phyloP scores from a whole-genome alignment of 352 stramenopile genomes.

The Chrysophaeum taylorii region DNA sequence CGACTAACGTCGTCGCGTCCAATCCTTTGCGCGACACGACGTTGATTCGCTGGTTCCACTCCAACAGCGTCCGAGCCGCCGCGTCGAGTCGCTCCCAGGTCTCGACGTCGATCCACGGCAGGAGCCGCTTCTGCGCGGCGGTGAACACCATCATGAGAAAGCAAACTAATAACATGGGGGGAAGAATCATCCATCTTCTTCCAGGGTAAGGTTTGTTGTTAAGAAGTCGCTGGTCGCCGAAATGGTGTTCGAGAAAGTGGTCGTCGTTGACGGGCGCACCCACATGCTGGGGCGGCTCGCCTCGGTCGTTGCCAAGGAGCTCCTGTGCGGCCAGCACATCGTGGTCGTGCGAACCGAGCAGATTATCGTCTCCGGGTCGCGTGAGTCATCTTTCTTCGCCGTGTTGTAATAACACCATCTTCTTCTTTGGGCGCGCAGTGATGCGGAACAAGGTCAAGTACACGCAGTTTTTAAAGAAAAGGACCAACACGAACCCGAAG shows the following conservation, averaged over 20 bases:
- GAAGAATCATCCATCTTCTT: no score
- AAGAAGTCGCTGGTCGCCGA: no score
- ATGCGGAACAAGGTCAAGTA: slow-evolving; percentile 79
- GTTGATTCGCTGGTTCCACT: slow-evolving; percentile 55
- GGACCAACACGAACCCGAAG: slow-evolving; percentile 93
- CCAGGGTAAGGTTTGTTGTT: no score
- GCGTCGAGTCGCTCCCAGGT: slow-evolving; percentile 14
- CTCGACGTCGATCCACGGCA: neutral
- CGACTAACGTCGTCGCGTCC: slow-evolving; percentile 38
- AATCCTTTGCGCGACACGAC: slow-evolving; percentile 49
- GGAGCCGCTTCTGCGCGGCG: no score
- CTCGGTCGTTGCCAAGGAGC: slow-evolving; percentile 97
- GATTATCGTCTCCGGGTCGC: slow-evolving; percentile 94
- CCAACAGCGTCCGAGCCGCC: slow-evolving; percentile 15
- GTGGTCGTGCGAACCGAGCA: slow-evolving; percentile 95
- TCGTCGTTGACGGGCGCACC: slow-evolving; percentile 95
- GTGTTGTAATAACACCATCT: neutral
- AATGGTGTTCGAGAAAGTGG: slow-evolving; percentile 77
- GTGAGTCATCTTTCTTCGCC: no score
- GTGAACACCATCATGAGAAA: no score
- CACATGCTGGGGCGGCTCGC: slow-evolving; percentile 95
- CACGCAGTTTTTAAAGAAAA: slow-evolving; percentile 95
- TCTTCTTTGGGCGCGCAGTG: no score
- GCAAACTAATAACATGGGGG: no score
- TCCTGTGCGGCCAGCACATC: slow-evolving; percentile 95